These are phyloP conservation scores for Tolypocladium endophyticum DNA, from an alignment of 2,329 filamentous ascomycete species.

Conservation along the genomic window DNA sequence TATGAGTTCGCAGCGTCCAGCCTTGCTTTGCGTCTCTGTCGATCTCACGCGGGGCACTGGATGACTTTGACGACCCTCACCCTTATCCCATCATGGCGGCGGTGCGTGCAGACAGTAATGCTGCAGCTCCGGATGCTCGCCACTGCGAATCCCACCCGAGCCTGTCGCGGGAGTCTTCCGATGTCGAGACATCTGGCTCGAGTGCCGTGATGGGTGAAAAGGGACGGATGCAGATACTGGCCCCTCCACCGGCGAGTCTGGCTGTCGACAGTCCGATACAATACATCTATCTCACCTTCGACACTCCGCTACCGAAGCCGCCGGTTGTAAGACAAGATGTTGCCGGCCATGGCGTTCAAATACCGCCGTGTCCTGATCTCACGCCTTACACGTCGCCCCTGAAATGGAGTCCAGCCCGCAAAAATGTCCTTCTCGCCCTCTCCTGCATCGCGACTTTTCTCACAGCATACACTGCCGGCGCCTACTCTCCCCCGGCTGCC, in stretches of 20 bases:
- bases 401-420: slow-evolving; percentile 59
- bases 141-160: neutral
- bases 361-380: slow-evolving; percentile 54
- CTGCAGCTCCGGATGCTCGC: neutral
- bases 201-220: slow-evolving; percentile 1
- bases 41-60: neutral
- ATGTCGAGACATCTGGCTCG: neutral
- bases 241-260: neutral
- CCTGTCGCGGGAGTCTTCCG: neutral
- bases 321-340: slow-evolving; percentile 9
- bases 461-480: slow-evolving; percentile 72
- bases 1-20: neutral
- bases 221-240: neutral
- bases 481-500: slow-evolving; percentile 60
- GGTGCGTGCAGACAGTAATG: neutral
- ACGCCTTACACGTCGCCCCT: slow-evolving; percentile 59
- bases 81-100: neutral
- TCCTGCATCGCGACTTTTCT: slow-evolving; percentile 67
- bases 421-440: slow-evolving; percentile 59
- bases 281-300: slow-evolving; percentile 30
- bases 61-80: neutral
- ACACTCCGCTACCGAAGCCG: slow-evolving; percentile 22
- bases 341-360: slow-evolving; percentile 15
- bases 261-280: slow-evolving; percentile 18
- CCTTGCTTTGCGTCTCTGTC: neutral